Conservation (phyloP, 208 protist genomes). For the Naegleria lovaniensis region DNA sequence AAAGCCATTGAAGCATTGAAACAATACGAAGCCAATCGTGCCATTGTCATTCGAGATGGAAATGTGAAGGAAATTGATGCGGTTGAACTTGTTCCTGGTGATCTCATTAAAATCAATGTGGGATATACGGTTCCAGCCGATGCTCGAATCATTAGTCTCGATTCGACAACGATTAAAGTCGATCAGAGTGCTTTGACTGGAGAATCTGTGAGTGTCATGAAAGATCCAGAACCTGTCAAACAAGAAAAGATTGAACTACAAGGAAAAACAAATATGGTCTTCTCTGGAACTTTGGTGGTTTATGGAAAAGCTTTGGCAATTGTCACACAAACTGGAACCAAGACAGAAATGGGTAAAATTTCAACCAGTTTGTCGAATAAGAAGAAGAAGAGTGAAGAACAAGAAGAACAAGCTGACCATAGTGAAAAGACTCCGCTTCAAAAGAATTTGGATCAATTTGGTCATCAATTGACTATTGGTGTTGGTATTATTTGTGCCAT, state of each 20-base stretch:
- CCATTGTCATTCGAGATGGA: slow-evolving; percentile 74
- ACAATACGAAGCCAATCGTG: slow-evolving; percentile 61
- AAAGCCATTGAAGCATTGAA: slow-evolving; percentile 78
- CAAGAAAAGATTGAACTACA: slow-evolving; percentile 72
- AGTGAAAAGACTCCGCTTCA: slow-evolving; percentile 49
- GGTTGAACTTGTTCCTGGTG: slow-evolving; percentile 86
- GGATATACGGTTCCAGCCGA: slow-evolving; percentile 85
- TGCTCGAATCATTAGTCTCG: slow-evolving; percentile 71
- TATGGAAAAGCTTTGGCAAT: slow-evolving; percentile 69
- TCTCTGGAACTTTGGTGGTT: slow-evolving; percentile 73
- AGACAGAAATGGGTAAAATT: slow-evolving; percentile 79
- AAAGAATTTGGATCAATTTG: background rate
- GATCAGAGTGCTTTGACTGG: background rate
- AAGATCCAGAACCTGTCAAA: slow-evolving; percentile 54
- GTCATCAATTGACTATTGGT: background rate
- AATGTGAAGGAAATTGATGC: slow-evolving; percentile 66
- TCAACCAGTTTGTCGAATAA: slow-evolving; percentile 55
- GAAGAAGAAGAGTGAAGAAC: slow-evolving; percentile 32
- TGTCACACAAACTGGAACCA: slow-evolving; percentile 56
- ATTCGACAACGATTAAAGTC: slow-evolving; percentile 37
- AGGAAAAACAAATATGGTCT: slow-evolving; percentile 72
- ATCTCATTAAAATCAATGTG: slow-evolving; percentile 73
- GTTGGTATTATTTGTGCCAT: background rate
- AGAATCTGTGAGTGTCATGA: slow-evolving; percentile 44
- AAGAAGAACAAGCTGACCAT: slow-evolving; percentile 63